A percentile compares a stretch with the other conserved stretches of the same genome.
Conservation (phyloP, 495 filamentous ascomycete species). For the Aspergillus diversus region DNA sequence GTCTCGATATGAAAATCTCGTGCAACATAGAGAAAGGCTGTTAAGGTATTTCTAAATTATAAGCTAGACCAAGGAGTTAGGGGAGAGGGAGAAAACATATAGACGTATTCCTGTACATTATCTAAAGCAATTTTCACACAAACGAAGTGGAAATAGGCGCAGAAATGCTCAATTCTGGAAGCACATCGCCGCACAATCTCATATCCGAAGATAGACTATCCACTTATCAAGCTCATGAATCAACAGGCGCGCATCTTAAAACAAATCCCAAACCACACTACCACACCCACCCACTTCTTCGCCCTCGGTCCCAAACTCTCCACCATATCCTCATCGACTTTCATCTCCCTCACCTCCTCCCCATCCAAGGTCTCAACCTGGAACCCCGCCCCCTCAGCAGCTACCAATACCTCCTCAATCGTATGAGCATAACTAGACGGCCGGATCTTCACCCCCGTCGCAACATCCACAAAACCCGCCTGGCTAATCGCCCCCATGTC, state of each 20-base stretch:
- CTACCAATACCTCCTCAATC: slow-evolving; percentile 56
- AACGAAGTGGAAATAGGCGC: too few relatives aligned
- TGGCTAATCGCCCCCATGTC: slow-evolving; percentile 68
- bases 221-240: neutral
- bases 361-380: slow-evolving; percentile 40
- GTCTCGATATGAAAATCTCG: slow-evolving; percentile 50
- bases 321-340: slow-evolving; percentile 54
- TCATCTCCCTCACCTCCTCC: slow-evolving; percentile 44
- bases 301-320: slow-evolving; percentile 59
- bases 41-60: slow-evolving; percentile 40
- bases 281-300: slow-evolving; percentile 69
- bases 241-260: slow-evolving; percentile 47
- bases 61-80: neutral
- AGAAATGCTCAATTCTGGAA: neutral
- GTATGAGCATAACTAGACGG: slow-evolving; percentile 64
- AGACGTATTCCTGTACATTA: slow-evolving; percentile 30
- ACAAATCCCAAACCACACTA: slow-evolving; percentile 67
- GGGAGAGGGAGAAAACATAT: slow-evolving; percentile 1
- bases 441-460: slow-evolving; percentile 62
- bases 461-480: slow-evolving; percentile 67
- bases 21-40: slow-evolving; percentile 58
- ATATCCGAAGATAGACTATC: neutral
- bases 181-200: slow-evolving; percentile 3
- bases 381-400: slow-evolving; percentile 57
- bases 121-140: neutral